Conservation (phyloP, 1,284 basidiomycete genomes). For the Veloboletus limbatus region DNA sequence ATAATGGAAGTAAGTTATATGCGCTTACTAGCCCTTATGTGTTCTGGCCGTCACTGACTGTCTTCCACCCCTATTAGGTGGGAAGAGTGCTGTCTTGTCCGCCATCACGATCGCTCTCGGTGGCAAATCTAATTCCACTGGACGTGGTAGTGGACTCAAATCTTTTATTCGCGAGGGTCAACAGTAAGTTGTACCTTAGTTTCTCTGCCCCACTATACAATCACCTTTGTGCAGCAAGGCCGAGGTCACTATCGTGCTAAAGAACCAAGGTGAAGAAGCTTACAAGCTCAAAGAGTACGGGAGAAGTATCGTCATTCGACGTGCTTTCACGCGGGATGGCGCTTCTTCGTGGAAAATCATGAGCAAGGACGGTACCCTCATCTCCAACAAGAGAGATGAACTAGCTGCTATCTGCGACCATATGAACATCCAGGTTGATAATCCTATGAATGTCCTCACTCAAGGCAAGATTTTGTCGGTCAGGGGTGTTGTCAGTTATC, state of each 20-base stretch:
- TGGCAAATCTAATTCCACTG: slow-evolving; percentile 87
- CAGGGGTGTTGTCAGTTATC: background rate
- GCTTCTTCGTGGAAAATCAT: slow-evolving; percentile 83
- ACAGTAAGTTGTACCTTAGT: slow-evolving; percentile 45
- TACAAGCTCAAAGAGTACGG: slow-evolving; percentile 84
- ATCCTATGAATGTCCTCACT: slow-evolving; percentile 92
- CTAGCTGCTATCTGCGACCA: slow-evolving; percentile 86
- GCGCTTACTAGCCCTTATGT: background rate
- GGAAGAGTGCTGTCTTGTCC: slow-evolving; percentile 94
- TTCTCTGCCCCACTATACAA: background rate
- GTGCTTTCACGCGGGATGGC: slow-evolving; percentile 77
- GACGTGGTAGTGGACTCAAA: slow-evolving; percentile 84
- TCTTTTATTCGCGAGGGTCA: slow-evolving; percentile 88
- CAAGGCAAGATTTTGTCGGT: slow-evolving; percentile 55
- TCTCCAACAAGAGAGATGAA: slow-evolving; percentile 85
- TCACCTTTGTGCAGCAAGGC: slow-evolving; percentile 34
- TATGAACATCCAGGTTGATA: slow-evolving; percentile 97
- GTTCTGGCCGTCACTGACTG: background rate
- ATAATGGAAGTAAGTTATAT: slow-evolving; percentile 68
- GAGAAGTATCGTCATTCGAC: slow-evolving; percentile 81
- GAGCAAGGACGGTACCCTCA: slow-evolving; percentile 59
- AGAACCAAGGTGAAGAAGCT: slow-evolving; percentile 89
- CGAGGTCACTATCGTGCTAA: slow-evolving; percentile 78
- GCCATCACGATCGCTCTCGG: slow-evolving; percentile 93
- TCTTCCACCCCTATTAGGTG: slow-evolving; percentile 49